Conservation (phyloP, 805 yeast genomes). For the Ogataea pilisensis region DNA sequence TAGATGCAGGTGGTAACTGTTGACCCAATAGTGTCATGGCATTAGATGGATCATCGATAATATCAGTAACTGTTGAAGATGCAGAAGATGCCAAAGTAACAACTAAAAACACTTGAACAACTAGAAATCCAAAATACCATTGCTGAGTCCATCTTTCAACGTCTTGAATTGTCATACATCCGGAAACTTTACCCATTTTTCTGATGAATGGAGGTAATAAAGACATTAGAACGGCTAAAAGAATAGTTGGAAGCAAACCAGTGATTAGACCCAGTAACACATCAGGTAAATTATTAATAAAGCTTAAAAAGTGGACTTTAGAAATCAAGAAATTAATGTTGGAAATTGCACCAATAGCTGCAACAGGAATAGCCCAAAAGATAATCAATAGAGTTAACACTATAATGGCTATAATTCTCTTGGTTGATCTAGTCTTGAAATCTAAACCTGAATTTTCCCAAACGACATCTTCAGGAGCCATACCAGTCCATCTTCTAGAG, state of each 20-base stretch:
- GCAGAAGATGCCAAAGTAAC: constrained; percentile 81
- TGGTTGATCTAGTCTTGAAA: constrained; percentile 52
- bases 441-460: constrained; percentile 74
- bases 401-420: constrained; percentile 55
- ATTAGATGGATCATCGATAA: constrained; percentile 56
- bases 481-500: constrained; percentile 52
- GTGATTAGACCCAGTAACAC: constrained; percentile 78
- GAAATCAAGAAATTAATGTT: constrained; percentile 73
- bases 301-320: constrained; percentile 68
- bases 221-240: constrained; percentile 79
- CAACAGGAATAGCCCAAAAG: constrained; percentile 96
- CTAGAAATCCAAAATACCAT: constrained; percentile 89
- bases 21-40: constrained; percentile 75
- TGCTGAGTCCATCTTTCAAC: constrained; percentile 80
- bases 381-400: constrained; percentile 65
- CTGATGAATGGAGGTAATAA: constrained; percentile 82
- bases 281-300: constrained; percentile 69
- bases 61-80: constrained; percentile 69
- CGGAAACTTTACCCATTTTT: constrained; percentile 69
- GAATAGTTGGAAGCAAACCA: constrained; percentile 78
- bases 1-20: constrained; percentile 84
- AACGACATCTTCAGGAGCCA: constrained; percentile 75
- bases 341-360: constrained; percentile 93
- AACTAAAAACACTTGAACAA: constrained; percentile 83
- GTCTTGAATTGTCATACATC: constrained; percentile 64